These are phyloP conservation scores for Zanthoxylum bungeanum DNA, from an alignment of 345 rosid species.

Conservation along the genomic window DNA sequence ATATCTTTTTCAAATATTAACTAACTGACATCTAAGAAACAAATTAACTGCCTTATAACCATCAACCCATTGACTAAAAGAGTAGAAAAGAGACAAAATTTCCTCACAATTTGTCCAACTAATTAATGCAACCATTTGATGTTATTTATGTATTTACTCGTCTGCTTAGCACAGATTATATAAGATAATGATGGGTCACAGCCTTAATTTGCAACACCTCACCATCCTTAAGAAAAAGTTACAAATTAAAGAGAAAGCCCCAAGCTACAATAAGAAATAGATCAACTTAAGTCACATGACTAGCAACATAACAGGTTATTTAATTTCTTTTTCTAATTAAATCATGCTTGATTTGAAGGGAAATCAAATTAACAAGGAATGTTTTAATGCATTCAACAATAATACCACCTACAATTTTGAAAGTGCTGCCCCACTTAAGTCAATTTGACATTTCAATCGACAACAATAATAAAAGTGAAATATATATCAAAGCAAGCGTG, in stretches of 20 bases:
- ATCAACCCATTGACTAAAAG: constrained; percentile 27
- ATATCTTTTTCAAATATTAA: no score
- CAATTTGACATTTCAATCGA: not conserved
- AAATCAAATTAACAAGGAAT: no score
- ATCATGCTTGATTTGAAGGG: not conserved
- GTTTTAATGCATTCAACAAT: no score
- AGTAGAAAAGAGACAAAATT: not conserved
- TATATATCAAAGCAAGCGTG: not conserved
- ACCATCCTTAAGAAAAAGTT: not conserved
- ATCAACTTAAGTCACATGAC: not conserved
- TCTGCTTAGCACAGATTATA: not conserved
- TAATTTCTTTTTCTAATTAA: not conserved
- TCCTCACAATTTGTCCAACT: not conserved
- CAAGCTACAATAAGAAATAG: not conserved
- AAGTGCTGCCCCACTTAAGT: not conserved
- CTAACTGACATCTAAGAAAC: constrained; percentile 17
- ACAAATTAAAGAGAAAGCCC: not conserved
- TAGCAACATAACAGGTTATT: not conserved
- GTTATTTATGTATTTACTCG: not conserved
- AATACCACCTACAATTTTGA: not conserved
- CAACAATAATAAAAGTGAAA: not conserved
- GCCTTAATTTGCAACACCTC: not conserved
- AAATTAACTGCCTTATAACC: not conserved
- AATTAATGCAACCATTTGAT: not conserved
- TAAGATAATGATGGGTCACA: not conserved